phyloP scores from a whole-genome alignment of 2,329 filamentous ascomycete species.

The Aspergillus sclerotialis region DNA sequence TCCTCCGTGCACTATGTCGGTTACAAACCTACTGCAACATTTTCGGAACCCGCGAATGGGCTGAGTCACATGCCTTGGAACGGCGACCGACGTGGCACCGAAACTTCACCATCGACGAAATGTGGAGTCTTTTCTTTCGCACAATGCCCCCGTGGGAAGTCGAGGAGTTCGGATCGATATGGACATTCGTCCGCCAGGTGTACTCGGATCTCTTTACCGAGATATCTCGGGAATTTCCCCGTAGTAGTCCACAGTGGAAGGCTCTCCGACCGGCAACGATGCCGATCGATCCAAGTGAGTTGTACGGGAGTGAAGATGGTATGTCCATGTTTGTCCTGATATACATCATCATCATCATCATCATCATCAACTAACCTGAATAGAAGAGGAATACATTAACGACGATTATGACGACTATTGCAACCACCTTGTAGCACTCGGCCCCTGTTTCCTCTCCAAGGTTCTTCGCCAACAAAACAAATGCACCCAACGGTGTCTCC shows the following conservation, averaged over 20 bases:
- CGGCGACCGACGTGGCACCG: slow-evolving; percentile 11
- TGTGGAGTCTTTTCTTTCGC: slow-evolving; percentile 11
- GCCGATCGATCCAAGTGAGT: slow-evolving; percentile 6
- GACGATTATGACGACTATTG: slow-evolving; percentile 9
- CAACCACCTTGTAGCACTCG: slow-evolving; percentile 12
- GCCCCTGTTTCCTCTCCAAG: slow-evolving; percentile 8
- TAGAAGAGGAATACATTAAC: slow-evolving; percentile 1
- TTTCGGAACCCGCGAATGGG: slow-evolving; percentile 10
- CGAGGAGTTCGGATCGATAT: slow-evolving; percentile 11
- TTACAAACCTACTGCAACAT: slow-evolving; percentile 12
- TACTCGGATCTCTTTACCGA: slow-evolving; percentile 8
- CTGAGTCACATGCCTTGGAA: too few relatives aligned
- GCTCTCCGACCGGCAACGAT: slow-evolving; percentile 5
- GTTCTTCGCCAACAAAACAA: slow-evolving; percentile 5
- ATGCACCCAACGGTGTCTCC: slow-evolving; percentile 5
- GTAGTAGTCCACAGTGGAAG: slow-evolving; percentile 7
- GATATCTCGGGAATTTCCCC: slow-evolving; percentile 8
- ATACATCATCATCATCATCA: background rate
- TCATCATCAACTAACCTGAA: background rate
- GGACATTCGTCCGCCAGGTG: slow-evolving; percentile 7
- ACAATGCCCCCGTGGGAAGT: slow-evolving; percentile 11
- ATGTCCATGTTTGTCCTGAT: background rate
- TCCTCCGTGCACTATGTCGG: slow-evolving; percentile 10
- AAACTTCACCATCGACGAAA: slow-evolving; percentile 9
- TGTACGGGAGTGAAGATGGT: slow-evolving; percentile 8